A percentile compares a stretch with the other conserved stretches of the same genome.
Evolutionary conservation across 2,329 filamentous ascomycete genomes (phyloP).

Genomic region (Cadophora malorum): DNA sequence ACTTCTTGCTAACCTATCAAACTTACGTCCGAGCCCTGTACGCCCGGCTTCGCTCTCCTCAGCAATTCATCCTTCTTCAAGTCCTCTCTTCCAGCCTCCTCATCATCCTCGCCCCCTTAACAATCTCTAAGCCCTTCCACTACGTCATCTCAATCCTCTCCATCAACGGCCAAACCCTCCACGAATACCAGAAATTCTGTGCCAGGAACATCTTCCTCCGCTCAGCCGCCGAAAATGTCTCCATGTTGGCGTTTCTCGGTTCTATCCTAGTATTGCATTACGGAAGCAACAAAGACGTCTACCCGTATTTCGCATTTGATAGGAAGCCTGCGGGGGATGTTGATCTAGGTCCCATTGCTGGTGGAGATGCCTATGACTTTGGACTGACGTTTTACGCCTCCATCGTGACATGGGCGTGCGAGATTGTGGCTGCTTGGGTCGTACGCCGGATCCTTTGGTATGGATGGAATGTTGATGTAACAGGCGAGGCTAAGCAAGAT

Average conservation of each 20-base stretch:
- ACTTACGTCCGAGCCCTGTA: slow-evolving; percentile 74
- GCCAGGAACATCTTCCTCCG: slow-evolving; percentile 72
- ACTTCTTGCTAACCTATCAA: slow-evolving; percentile 63
- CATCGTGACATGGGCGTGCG: slow-evolving; percentile 70
- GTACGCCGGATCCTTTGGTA: slow-evolving; percentile 63
- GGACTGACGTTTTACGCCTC: slow-evolving; percentile 68
- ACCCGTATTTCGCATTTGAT: slow-evolving; percentile 74
- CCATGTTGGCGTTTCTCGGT: slow-evolving; percentile 71
- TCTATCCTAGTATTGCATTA: slow-evolving; percentile 71
- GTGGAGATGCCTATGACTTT: slow-evolving; percentile 61
- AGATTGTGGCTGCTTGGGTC: slow-evolving; percentile 65
- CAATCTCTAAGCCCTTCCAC: slow-evolving; percentile 67
- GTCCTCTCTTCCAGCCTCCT: slow-evolving; percentile 67
- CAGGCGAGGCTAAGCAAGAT: slow-evolving; percentile 68
- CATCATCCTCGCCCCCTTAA: slow-evolving; percentile 67
- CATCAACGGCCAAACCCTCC: slow-evolving; percentile 65
- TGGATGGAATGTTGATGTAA: slow-evolving; percentile 67
- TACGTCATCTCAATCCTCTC: slow-evolving; percentile 59
- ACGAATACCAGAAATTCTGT: slow-evolving; percentile 69
- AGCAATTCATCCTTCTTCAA: slow-evolving; percentile 70
- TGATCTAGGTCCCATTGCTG: slow-evolving; percentile 30
- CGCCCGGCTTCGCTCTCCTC: slow-evolving; percentile 68
- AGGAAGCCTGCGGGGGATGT: slow-evolving; percentile 34
- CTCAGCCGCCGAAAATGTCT: slow-evolving; percentile 70
- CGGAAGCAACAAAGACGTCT: slow-evolving; percentile 70